Percentiles rank a stretch among this genome's conserved stretches.
Evolutionary conservation across 441 rosid species (phyloP).

Genomic region (Adansonia gregorii): DNA sequence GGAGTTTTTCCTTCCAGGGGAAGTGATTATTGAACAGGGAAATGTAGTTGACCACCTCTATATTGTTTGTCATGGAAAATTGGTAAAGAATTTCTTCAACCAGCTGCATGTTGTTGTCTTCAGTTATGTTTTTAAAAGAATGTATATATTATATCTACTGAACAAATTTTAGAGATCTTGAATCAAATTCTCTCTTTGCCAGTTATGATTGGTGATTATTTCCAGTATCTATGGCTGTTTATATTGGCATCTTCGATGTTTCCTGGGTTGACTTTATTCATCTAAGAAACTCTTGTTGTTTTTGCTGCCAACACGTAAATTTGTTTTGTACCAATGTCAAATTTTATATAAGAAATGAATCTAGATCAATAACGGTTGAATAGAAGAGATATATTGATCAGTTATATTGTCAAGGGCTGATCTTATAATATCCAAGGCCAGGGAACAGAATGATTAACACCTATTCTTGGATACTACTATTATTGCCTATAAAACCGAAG

Average conservation of each 20-base stretch:
- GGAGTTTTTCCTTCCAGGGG: slow-evolving; percentile 86
- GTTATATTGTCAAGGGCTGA: neutral
- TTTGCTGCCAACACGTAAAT: too few species aligned
- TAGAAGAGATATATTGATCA: neutral
- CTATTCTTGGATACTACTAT: neutral
- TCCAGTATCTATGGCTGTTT: neutral
- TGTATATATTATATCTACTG: neutral
- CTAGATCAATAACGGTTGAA: neutral
- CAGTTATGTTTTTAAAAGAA: neutral
- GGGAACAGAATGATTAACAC: neutral
- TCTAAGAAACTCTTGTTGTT: slow-evolving; percentile 4
- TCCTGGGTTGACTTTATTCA: neutral
- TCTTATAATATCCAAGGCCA: neutral
- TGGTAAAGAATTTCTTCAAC: slow-evolving; percentile 48
- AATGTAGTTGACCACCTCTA: slow-evolving; percentile 77
- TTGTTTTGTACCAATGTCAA: neutral
- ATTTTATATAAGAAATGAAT: neutral
- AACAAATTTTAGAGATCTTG: neutral
- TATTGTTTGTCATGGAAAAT: slow-evolving; percentile 73
- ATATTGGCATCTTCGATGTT: neutral
- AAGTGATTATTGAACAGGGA: slow-evolving; percentile 79
- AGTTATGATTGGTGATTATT: neutral
- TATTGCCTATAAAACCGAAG: neutral
- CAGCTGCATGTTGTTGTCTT: neutral
- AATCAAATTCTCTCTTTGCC: neutral